Conservation (phyloP, 192 early-diverging fungal genomes). For the Pilaira anomala region DNA sequence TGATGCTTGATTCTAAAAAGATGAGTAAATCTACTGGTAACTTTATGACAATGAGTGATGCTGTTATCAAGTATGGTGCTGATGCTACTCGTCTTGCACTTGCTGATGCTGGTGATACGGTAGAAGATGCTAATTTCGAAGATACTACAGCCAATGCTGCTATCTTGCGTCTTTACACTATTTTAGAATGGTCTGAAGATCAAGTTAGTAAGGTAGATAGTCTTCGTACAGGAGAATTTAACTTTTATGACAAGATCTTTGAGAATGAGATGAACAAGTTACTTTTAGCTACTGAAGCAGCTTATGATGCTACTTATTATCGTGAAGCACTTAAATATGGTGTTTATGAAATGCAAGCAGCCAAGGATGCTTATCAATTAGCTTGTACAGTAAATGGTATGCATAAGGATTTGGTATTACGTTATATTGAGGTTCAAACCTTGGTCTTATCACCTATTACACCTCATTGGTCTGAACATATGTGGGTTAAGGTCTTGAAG, state of each 20-base stretch:
- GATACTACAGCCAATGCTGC: slow-evolving; percentile 92
- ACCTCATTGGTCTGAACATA: slow-evolving; percentile 92
- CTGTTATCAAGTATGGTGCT: slow-evolving; percentile 84
- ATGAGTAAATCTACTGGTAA: slow-evolving; percentile 99
- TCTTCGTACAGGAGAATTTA: slow-evolving; percentile 51
- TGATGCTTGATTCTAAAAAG: slow-evolving; percentile 93
- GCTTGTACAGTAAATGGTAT: slow-evolving; percentile 67
- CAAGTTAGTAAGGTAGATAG: slow-evolving; percentile 40
- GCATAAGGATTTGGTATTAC: slow-evolving; percentile 80
- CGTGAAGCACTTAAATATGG: slow-evolving; percentile 89
- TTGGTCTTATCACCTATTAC: slow-evolving; percentile 84
- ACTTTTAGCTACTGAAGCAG: slow-evolving; percentile 60
- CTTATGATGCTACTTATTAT: slow-evolving; percentile 82
- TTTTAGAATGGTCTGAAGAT: slow-evolving; percentile 89
- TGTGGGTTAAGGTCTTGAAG: slow-evolving; percentile 79
- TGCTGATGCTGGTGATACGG: slow-evolving; percentile 93
- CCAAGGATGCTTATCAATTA: slow-evolving; percentile 84
- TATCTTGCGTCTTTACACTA: slow-evolving; percentile 86
- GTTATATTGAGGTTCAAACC: slow-evolving; percentile 83
- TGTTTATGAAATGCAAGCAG: slow-evolving; percentile 85
- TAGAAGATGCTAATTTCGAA: slow-evolving; percentile 99
- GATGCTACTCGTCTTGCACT: slow-evolving; percentile 94
- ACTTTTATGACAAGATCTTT: slow-evolving; percentile 90
- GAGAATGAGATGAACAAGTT: slow-evolving; percentile 83
- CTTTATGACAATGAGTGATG: slow-evolving; percentile 82